phyloP scores from a whole-genome alignment of 305 asterid genomes.

The Plantago rigida region DNA sequence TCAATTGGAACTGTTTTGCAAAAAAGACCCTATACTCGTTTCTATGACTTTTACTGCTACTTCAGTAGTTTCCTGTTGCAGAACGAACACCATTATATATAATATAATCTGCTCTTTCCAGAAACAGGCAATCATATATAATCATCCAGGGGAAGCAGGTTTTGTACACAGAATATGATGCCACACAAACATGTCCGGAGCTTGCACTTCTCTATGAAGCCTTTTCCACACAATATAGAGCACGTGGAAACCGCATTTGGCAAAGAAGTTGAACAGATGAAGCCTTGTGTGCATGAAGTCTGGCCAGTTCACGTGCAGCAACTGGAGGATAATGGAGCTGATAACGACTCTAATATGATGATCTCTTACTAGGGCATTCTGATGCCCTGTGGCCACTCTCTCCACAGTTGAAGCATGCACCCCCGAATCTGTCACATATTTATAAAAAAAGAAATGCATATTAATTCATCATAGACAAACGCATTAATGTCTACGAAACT shows the following conservation, averaged over 20 bases:
- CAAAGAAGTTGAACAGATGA: slow-evolving; percentile 11
- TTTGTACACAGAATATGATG: not conserved
- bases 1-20: too few relatives aligned
- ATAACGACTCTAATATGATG: slow-evolving; percentile 30
- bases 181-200: slow-evolving; percentile 7
- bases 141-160: not conserved
- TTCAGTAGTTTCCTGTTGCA: too few relatives aligned
- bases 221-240: slow-evolving; percentile 14
- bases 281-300: not conserved
- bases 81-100: too few relatives aligned
- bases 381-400: slow-evolving; percentile 72
- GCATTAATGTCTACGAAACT: too few relatives aligned
- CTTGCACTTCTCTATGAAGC: slow-evolving; percentile 7
- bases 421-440: slow-evolving; percentile 38
- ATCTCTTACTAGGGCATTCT: slow-evolving; percentile 70
- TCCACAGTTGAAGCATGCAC: slow-evolving; percentile 86
- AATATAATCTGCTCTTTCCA: slow-evolving; percentile 2
- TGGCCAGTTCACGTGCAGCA: slow-evolving; percentile 1
- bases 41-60: too few relatives aligned
- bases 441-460: not conserved
- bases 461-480: not conserved
- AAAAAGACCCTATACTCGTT: too few relatives aligned
- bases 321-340: slow-evolving; percentile 12
- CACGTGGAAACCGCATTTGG: slow-evolving; percentile 1
- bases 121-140: not conserved